phyloP scores from a whole-genome alignment of 768 basidiomycete species.

The Termitomyces sp. region DNA sequence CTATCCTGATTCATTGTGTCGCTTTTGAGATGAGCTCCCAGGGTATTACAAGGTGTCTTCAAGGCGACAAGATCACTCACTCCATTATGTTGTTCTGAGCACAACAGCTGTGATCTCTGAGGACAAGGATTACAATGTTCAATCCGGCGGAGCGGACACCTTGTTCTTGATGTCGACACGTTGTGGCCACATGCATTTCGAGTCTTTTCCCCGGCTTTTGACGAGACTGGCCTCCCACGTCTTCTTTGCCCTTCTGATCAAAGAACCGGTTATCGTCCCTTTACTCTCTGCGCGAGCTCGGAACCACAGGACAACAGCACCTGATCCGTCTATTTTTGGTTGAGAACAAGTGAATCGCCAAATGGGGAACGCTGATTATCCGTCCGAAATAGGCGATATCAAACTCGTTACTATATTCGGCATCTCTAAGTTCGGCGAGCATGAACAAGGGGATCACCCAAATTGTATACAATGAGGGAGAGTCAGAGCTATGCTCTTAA shows the following conservation, averaged over 20 bases:
- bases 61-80: not conserved
- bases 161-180: constrained; percentile 3
- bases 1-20: not conserved
- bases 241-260: constrained; percentile 8
- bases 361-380: constrained; percentile 20
- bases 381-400: constrained; percentile 13
- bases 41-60: not conserved
- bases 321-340: constrained; percentile 17
- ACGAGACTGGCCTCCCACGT: not conserved
- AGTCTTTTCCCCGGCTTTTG: not conserved
- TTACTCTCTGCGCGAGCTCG: not conserved
- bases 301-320: not conserved
- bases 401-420: constrained; percentile 22
- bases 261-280: not conserved
- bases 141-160: not conserved
- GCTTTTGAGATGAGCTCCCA: not conserved
- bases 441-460: constrained; percentile 39
- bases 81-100: not conserved
- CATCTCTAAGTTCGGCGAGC: not conserved
- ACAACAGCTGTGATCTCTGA: not conserved
- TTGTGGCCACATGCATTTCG: not conserved
- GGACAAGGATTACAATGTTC: not conserved
- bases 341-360: constrained; percentile 27
- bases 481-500: constrained; percentile 32
- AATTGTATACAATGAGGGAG: constrained; percentile 32